Percentiles rank a stretch among this genome's conserved stretches.
phyloP scores from a whole-genome alignment of 495 filamentous ascomycete species.

The Penicillium samsonianum region DNA sequence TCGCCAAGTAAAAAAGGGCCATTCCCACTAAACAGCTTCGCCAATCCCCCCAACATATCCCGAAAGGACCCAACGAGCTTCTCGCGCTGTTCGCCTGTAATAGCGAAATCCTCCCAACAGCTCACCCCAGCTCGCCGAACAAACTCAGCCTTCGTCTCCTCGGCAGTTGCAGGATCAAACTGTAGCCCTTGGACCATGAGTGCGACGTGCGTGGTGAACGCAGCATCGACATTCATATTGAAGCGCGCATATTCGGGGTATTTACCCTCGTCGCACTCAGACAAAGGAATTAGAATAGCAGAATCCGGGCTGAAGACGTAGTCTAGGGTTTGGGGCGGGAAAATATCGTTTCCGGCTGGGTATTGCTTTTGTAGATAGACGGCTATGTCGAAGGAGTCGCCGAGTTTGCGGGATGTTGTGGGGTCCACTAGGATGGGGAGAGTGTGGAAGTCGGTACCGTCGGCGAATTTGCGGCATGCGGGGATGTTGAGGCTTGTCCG shows the following conservation, averaged over 20 bases:
- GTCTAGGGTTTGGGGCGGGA: slow-evolving; percentile 41
- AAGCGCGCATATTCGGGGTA: slow-evolving; percentile 37
- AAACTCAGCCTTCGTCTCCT: slow-evolving; percentile 47
- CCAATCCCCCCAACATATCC: slow-evolving; percentile 43
- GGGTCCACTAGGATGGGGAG: slow-evolving; percentile 59
- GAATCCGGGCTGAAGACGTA: slow-evolving; percentile 18
- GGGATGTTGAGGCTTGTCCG: slow-evolving; percentile 48
- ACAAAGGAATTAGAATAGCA: slow-evolving; percentile 30
- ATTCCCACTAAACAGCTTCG: slow-evolving; percentile 38
- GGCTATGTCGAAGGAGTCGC: slow-evolving; percentile 66
- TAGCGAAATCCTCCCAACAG: slow-evolving; percentile 49
- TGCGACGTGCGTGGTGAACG: slow-evolving; percentile 43
- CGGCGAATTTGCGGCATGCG: slow-evolving; percentile 53
- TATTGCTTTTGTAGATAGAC: slow-evolving; percentile 55
- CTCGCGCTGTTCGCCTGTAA: slow-evolving; percentile 46
- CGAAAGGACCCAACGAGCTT: slow-evolving; percentile 38
- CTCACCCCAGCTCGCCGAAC: slow-evolving; percentile 42
- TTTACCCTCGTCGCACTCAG: slow-evolving; percentile 19
- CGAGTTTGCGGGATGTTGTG: slow-evolving; percentile 41
- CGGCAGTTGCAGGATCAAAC: slow-evolving; percentile 46
- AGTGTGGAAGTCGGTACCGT: slow-evolving; percentile 60
- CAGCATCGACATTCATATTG: slow-evolving; percentile 52
- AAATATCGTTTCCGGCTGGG: slow-evolving; percentile 40
- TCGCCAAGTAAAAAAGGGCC: slow-evolving; percentile 56
- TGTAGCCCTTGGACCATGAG: slow-evolving; percentile 40